Evolutionary conservation across 208 protist species (phyloP), one percentile per base, ranked within the genome.

Genomic region (Trichomonas tenax): DNA sequence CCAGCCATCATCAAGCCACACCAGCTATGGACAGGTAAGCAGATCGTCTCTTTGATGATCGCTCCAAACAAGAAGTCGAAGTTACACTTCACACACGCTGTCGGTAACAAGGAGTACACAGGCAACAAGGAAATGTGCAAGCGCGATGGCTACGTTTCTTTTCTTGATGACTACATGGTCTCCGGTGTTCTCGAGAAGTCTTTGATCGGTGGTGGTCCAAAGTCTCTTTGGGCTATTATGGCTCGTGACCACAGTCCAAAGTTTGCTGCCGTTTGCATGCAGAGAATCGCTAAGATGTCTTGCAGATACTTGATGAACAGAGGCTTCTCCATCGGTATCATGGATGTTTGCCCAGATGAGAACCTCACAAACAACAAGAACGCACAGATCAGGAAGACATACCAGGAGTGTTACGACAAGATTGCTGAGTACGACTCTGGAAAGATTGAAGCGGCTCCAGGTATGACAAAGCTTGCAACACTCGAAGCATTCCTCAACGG

Each of bases 21-120:
- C 38, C 98, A 99, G 97, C 97, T 99, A 96, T 99, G 99, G 99
- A 99, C 99, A 26, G 99, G 99, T 17, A 99, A 99, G 97, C 99
- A 98, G 97, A 46, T 99, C 3, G 98, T 99, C 96, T 97, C 98
- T 96, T 96, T 99, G 3, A 97, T 99, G 10, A 86, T 99, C 0
- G 46, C 96, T 21, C 97, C 97, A 49, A 97, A 51, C 17, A 82
- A n/a, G 8, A 45, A 82, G 31, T 8, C 17, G 4, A 82, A 93
- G 0, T 38, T 93, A 11, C 14, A 48, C 8, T 93, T 93, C 26
- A 93, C 86, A 26, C 86, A 93, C n/a, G 1, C 44, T 26, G 86
- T 93, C 10, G 44, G 10, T 0, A 93, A 93, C 36, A 93, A 93
- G 46, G 86, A 93, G 38, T 93, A 93, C 44, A 51, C 23, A 34